Percentiles rank a stretch among this genome's conserved stretches.
phyloP scores from a whole-genome alignment of 2,329 filamentous ascomycete genomes.

The Stachybotrys chartarum region DNA sequence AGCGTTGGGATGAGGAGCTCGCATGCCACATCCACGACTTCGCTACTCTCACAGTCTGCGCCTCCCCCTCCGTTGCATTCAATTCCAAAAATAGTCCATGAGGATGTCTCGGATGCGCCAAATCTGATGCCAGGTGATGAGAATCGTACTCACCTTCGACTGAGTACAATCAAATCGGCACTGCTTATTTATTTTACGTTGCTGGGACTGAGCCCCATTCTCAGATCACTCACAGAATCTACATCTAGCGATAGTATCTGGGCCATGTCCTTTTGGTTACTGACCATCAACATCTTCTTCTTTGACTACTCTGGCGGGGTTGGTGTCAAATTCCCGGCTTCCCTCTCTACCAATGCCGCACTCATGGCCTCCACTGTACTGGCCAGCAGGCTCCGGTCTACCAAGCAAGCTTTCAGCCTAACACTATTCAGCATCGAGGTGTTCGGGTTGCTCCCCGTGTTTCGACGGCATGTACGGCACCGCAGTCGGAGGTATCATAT shows the following conservation, averaged over 20 bases:
- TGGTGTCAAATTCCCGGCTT: slow-evolving; percentile 59
- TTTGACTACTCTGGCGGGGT: slow-evolving; percentile 85
- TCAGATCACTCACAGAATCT: slow-evolving; percentile 91
- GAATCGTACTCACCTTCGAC: slow-evolving; percentile 40
- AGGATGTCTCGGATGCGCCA: slow-evolving; percentile 10
- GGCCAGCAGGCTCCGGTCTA: slow-evolving; percentile 80
- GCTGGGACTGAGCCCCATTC: slow-evolving; percentile 85
- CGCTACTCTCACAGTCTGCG: slow-evolving; percentile 31
- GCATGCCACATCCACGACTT: slow-evolving; percentile 47
- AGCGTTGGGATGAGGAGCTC: slow-evolving; percentile 28
- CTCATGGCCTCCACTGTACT: slow-evolving; percentile 95
- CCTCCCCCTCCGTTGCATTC: slow-evolving; percentile 7
- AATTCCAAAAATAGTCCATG: background rate
- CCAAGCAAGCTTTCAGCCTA: slow-evolving; percentile 88
- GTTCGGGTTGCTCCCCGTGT: slow-evolving; percentile 96
- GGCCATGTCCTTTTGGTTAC: slow-evolving; percentile 89
- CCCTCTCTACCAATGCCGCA: slow-evolving; percentile 86
- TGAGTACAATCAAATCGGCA: slow-evolving; percentile 86
- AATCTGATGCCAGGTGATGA: slow-evolving; percentile 22
- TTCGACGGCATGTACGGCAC: slow-evolving; percentile 79
- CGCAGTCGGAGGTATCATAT: slow-evolving; percentile 78
- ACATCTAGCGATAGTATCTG: slow-evolving; percentile 94
- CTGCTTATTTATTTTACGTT: slow-evolving; percentile 89
- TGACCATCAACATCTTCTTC: slow-evolving; percentile 94
- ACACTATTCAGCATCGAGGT: slow-evolving; percentile 97